Evolutionary conservation across 768 basidiomycete genomes (phyloP).

Genomic region (Cystoderma amianthinum): DNA sequence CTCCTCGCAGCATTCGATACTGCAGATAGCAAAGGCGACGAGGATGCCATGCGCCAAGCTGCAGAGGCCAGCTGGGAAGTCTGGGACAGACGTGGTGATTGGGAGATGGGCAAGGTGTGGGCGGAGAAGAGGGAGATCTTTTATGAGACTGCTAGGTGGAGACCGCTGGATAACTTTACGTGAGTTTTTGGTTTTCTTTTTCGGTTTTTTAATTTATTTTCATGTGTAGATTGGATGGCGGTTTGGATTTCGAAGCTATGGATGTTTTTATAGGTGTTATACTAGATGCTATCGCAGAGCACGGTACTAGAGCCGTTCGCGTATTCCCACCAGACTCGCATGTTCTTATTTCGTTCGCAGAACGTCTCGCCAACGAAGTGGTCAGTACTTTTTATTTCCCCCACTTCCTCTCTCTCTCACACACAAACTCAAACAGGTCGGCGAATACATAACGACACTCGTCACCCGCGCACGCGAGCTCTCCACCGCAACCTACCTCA

Average conservation of each 20-base stretch:
- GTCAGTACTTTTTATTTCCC: too few species aligned
- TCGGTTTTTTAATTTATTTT: slow-evolving; percentile 2
- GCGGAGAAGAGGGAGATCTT: slow-evolving; percentile 93
- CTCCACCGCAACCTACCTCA: slow-evolving; percentile 64
- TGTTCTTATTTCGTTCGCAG: slow-evolving; percentile 78
- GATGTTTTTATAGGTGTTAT: slow-evolving; percentile 78
- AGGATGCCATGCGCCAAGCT: slow-evolving; percentile 71
- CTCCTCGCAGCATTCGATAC: slow-evolving; percentile 84
- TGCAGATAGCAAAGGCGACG: slow-evolving; percentile 72
- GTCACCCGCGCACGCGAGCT: slow-evolving; percentile 74
- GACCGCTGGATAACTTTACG: slow-evolving; percentile 79
- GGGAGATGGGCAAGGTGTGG: slow-evolving; percentile 95
- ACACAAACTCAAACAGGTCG: slow-evolving; percentile 43
- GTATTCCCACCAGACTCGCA: slow-evolving; percentile 81
- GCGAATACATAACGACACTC: slow-evolving; percentile 79
- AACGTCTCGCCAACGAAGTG: slow-evolving; percentile 80
- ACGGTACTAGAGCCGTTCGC: slow-evolving; percentile 75
- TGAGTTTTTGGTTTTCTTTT: slow-evolving; percentile 24
- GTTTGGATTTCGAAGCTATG: slow-evolving; percentile 89
- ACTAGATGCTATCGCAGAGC: slow-evolving; percentile 55
- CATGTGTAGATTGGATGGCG: slow-evolving; percentile 24
- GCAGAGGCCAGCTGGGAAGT: slow-evolving; percentile 86
- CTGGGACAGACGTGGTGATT: slow-evolving; percentile 54
- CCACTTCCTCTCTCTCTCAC: slow-evolving; percentile 4
- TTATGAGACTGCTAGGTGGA: slow-evolving; percentile 78